Evolutionary conservation across 192 early-diverging fungal species (phyloP), one percentile per base, ranked within the genome.

Genomic region (Borealophlyctis nickersoniae): DNA sequence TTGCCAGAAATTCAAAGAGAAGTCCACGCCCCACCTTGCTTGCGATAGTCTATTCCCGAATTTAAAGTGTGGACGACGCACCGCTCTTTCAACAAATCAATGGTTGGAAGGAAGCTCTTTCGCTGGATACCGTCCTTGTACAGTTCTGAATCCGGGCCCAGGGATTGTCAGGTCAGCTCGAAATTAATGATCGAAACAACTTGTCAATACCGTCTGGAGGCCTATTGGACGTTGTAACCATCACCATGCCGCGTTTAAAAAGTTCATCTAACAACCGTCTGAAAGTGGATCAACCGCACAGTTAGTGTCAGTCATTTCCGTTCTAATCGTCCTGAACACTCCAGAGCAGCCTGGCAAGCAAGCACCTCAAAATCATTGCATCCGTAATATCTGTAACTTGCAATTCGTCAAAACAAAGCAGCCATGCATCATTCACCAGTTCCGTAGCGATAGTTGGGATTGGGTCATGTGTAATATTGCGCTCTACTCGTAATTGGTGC

Each of bases 371-470:
- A 32, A 96, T 86, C 95, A 96, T 96, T 58, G 95, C 95, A 70
- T 98, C 96, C 2, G 91, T 91, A 62, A 98, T 97, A 70, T 98
- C 93, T 1, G 96, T 98, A 4, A 98, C 96, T 66, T 94, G 92
- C 54, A 98, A 89, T 71, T 98, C 95, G 63, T 98, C 95, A 77
- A 98, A 91, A 69, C 96, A 98, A 4, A 98, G 74, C 1, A 98
- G 83, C 70, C 89, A 86, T 4, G 92, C 87, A 27, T 92, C 85
- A 28, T 78, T 79, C 16, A 91, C 88, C 27, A 98, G 72, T 28
- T 94, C 89, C 24, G 82, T 78, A 1, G 96, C 92, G 54, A 98
- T 83, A 0, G 76, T 58, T 11, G 69, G 69, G 14, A 71, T 52
- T 2, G 69, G 69, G 48, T 71, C 69, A 52, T 57, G 65, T 3